Base-by-base conservation (phyloP, 805 yeast genomes). In the Candida adriatica region DNA sequence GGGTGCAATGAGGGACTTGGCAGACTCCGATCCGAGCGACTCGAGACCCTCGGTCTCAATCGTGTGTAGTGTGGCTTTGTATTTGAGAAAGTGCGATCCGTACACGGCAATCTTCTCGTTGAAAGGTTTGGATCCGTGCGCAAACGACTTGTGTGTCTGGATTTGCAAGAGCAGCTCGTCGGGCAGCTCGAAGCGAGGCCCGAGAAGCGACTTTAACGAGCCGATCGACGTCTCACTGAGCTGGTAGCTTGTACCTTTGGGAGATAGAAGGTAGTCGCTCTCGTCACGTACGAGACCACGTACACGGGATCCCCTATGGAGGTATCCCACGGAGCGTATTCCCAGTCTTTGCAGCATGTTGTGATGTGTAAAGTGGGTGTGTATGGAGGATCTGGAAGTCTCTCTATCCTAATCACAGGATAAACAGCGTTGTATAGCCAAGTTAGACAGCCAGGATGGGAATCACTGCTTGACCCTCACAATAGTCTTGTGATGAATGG, bases 81-180 rank as follows among this genome's bases (percentile, higher is more conserved):
- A 61, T 50, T 74, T 75, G 42, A 80, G 55, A 45, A 77, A 59
- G 49, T 78, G 79, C 22, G 69, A 52, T 13, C 94, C 96, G 53
- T 85, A 61, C 26, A 79, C 70, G 13, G 85, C 67, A 46, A 90
- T 64, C 55, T 80, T 82, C 54, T 87, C 96, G 60, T 88, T 90
- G 61, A 83, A 85, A 6, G 96, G 96, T 47, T 79, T 75, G 41
- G 72, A 64, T 8, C 95, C 96, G 59, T 85, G 94, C 5, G 94
- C 94, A 66, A 87, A 90, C 15, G 95, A 84, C 61, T 90, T 90
- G 62, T 90, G 96, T 6, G 96, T 88, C 48, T 88, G 62, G 24
- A 84, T 76, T 61, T 90, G 97, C 39, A 86, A 63, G 15, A 80
- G 59, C 37, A 80, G 44, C 6, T 68, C 66, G 47, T 84, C 81